A percentile compares a stretch with the other conserved stretches of the same genome.
Conservation (phyloP, 2,329 filamentous ascomycete genomes). For the Sporothrix curviconia region DNA sequence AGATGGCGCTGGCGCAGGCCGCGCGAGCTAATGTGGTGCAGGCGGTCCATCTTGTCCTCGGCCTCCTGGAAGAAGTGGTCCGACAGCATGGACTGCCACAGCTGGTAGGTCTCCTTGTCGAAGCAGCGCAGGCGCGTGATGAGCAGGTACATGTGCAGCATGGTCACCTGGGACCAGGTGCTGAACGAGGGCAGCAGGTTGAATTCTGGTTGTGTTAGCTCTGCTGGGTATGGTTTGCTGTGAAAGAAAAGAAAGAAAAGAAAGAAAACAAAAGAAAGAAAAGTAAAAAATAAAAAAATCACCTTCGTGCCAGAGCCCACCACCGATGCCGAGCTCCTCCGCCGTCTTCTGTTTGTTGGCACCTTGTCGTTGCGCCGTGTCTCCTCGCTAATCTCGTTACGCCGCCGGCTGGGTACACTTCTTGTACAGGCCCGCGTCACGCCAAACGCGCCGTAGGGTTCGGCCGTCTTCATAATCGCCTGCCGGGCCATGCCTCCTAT, state of each 20-base stretch:
- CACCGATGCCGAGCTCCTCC: constrained; percentile 73
- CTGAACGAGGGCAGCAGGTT: constrained; percentile 80
- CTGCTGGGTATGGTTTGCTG: neutral
- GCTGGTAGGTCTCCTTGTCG: constrained; percentile 58
- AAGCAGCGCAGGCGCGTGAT: constrained; percentile 77
- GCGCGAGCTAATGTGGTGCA: constrained; percentile 62
- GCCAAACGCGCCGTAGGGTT: constrained; percentile 66
- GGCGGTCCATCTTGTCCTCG: constrained; percentile 74
- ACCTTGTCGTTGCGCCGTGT: constrained; percentile 60
- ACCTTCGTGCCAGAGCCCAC: constrained; percentile 80
- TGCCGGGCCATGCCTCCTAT: constrained; percentile 19
- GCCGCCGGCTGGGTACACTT: constrained; percentile 65
- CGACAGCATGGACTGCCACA: constrained; percentile 83
- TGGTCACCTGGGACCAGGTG: constrained; percentile 92
- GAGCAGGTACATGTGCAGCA: constrained; percentile 91
- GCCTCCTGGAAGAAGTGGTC: constrained; percentile 94
- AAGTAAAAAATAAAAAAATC: too few species aligned
- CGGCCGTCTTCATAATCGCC: constrained; percentile 18
- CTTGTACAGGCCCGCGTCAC: constrained; percentile 72
- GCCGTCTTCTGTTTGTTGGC: constrained; percentile 64
- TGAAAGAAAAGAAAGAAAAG: too few species aligned
- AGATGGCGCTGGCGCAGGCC: constrained; percentile 58
- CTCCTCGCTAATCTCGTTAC: constrained; percentile 67
- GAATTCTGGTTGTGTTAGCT: constrained; percentile 49
- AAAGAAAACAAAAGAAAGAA: too few species aligned